These are phyloP conservation scores for Punctularia strigosozonata DNA, from an alignment of 768 basidiomycete species.

Conservation along the genomic window DNA sequence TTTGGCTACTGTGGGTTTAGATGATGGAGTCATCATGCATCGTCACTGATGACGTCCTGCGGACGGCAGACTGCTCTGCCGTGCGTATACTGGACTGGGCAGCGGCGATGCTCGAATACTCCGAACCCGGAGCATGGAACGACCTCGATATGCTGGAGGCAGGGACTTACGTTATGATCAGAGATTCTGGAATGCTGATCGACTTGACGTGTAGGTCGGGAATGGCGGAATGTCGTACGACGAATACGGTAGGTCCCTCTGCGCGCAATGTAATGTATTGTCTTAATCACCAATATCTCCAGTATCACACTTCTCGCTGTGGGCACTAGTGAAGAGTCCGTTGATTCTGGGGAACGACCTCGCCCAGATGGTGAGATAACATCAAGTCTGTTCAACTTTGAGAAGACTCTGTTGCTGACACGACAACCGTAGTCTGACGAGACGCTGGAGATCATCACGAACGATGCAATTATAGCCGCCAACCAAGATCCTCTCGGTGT, in stretches of 20 bases:
- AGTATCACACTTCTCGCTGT: conserved; percentile 30
- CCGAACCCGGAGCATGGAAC: conserved; percentile 22
- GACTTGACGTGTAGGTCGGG: conserved; percentile 12
- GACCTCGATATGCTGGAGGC: conserved; percentile 27
- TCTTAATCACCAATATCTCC: neutral
- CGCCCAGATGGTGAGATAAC: conserved; percentile 21
- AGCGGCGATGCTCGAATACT: conserved; percentile 23
- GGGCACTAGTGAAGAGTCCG: conserved; percentile 29
- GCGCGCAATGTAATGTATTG: neutral
- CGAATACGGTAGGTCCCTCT: conserved; percentile 21
- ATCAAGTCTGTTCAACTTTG: neutral
- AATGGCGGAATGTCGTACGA: conserved; percentile 27
- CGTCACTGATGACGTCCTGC: neutral
- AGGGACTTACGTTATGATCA: conserved; percentile 1
- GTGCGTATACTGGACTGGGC: conserved; percentile 25
- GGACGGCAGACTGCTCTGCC: conserved; percentile 19
- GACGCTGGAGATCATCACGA: conserved; percentile 24
- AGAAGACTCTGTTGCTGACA: neutral
- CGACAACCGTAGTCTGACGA: conserved; percentile 18
- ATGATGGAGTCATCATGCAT: neutral
- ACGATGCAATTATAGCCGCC: conserved; percentile 23
- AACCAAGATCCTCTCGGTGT: conserved; percentile 21
- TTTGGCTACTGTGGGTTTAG: conserved; percentile 22
- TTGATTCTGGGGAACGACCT: conserved; percentile 30
- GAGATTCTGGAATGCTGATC: neutral